These are phyloP conservation scores for Penicillium sp. DNA, from an alignment of 2,329 filamentous ascomycete species.

Conservation along the genomic window DNA sequence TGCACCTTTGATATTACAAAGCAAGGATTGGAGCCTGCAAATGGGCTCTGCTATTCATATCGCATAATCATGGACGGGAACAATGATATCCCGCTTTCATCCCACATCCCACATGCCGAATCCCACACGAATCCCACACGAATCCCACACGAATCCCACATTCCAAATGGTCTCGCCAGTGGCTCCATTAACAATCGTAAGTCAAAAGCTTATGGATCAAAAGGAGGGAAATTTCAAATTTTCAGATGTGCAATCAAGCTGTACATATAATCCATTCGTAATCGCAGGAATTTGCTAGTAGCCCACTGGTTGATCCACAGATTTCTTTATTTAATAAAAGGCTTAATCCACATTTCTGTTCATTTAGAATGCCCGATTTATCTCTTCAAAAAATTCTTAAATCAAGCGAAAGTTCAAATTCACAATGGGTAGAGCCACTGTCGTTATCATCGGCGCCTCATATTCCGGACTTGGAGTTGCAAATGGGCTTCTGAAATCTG, in stretches of 20 bases:
- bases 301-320: background rate
- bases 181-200: background rate
- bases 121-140: background rate
- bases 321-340: background rate
- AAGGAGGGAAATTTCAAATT: background rate
- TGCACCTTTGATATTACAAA: too few species aligned
- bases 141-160: too few species aligned
- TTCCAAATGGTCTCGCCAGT: too few species aligned
- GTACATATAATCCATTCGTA: background rate
- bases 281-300: background rate
- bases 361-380: background rate
- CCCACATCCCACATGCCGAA: background rate
- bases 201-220: background rate
- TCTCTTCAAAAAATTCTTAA: too few species aligned
- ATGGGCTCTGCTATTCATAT: too few species aligned
- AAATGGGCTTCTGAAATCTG: background rate
- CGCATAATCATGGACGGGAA: too few species aligned
- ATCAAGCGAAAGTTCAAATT: background rate
- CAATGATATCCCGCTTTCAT: too few species aligned
- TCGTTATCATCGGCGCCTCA: conserved; percentile 6
- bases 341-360: background rate
- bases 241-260: background rate
- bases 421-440: background rate
- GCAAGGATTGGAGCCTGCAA: too few species aligned
- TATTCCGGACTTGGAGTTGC: conserved; percentile 1